Base-by-base conservation (phyloP, 148 eudicot species). In the Rhododendron kiyosumense region DNA sequence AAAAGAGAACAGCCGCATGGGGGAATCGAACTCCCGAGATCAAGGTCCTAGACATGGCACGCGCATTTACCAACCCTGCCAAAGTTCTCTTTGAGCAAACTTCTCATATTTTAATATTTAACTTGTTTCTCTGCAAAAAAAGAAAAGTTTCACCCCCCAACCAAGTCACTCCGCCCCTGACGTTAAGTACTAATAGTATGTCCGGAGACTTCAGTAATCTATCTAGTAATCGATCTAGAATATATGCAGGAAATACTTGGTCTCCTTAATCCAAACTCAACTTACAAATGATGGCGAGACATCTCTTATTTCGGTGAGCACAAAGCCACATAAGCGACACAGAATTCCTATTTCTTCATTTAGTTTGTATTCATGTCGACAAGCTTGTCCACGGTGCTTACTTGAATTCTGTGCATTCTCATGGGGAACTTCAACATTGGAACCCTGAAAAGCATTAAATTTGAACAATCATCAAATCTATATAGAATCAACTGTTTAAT, bases 261-360 rank as follows among this genome's bases (percentile, higher is more conserved):
- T 38, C 15, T 81, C 18, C 69, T 9, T 54, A 78, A 41, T 43
- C 18, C 20, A 46, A 46, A 77, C 61, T 77, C 86, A 57, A 91
- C 98, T 94, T 92, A 95, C 99, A 88, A 97, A 97, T 85, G 91
- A 87, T 3, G 98, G 96, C 3, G 94, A 87, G 88, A 97, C 93
- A 81, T 95, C 94, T 91, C 90, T 94, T 81, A 97, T 95, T 89
- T 95, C 98, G 38, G 96, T 94, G 92, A 89, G 87, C 71, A 97
- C 94, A 88, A 87, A 90, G 85, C 98, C 97, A 85, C 99, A 97
- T 54, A 92, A 82, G n/a, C 88, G 89, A 87, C 99, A 97, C 38
- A 95, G 82, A 75, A 94, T 89, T 81, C 99, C 99, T 79, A 95
- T 89, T 86, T 97, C 94, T 89, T 97, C 99, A 83, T 97, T 89